Base-by-base conservation (phyloP, 2,329 filamentous ascomycete species). In the Colletotrichum cereale region DNA sequence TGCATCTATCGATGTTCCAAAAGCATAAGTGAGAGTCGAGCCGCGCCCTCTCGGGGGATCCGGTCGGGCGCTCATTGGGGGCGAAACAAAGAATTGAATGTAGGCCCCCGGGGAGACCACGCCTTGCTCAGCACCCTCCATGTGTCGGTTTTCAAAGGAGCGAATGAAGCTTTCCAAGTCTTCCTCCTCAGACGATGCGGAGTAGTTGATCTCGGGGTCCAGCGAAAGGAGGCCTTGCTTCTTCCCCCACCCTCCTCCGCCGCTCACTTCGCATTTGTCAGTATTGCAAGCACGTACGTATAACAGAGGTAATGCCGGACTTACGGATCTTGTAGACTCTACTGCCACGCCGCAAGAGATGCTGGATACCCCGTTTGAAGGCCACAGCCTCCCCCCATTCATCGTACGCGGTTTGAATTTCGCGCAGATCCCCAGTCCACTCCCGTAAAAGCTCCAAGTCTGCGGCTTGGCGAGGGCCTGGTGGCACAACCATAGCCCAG, bases 211-310 rank as follows among this genome's bases (percentile, higher is more conserved):
- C 74, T 93, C 87, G 4, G 94, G 93, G 77, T 96, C 93, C 5
- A 97, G 85, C 7, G 93, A 94, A 3, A 97, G 83, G 0, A 97
- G 83, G 0, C 94, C 94, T 76, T 92, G 90, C 79, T 96, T 96
- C 67, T 88, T 85, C 21, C 94, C 94, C 94, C 94, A 97, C 26
- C 94, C 94, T 52, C 94, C 94, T 56, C 94, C 94, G 5, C 94
- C 94, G 76, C 93, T 95, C 73, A 95, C 88, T 86, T 84, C 80
- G 64, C 40, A 38, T 53, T 18, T 57, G 73, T 56, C 62, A 62
- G 65, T 74, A 67, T 40, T 21, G n/a, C 4, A 55, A 16, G 7
- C 34, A 40, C 12, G 29, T 24, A 53, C 29, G 48, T 24, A 24
- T n/a, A 53, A 12, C 26, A 57, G 14, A 40, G 12, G n/a, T 24